Evolutionary conservation across 176 grass and related monocot species (phyloP).

Genomic region (Paspalum notatum): DNA sequence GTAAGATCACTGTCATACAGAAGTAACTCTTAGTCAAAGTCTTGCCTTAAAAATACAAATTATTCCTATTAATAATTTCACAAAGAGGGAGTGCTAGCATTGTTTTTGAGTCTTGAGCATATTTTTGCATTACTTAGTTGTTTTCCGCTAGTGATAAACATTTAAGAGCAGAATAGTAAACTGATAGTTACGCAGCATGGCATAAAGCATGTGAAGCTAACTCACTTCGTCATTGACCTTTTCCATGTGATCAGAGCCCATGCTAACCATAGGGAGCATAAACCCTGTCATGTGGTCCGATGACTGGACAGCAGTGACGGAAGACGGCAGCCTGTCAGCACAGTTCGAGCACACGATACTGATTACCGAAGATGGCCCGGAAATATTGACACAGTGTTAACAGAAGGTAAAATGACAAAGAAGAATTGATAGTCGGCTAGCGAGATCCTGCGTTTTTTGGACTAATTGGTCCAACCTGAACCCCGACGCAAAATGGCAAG

Average conservation of each 20-base stretch:
- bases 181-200: neutral
- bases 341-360: slow-evolving; percentile 94
- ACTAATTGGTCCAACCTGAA: slow-evolving; percentile 13
- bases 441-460: slow-evolving; percentile 13
- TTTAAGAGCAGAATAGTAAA: neutral
- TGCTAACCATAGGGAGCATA: slow-evolving; percentile 86
- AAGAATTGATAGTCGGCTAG: neutral
- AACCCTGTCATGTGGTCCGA: slow-evolving; percentile 79
- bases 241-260: slow-evolving; percentile 63
- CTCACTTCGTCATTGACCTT: neutral
- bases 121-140: neutral
- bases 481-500: slow-evolving; percentile 16
- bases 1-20: neutral
- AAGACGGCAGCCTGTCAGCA: slow-evolving; percentile 81
- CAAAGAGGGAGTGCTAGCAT: neutral
- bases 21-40: too few relatives aligned
- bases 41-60: too few relatives aligned
- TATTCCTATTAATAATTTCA: too few relatives aligned
- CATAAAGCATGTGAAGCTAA: slow-evolving; percentile 32
- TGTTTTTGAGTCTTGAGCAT: neutral
- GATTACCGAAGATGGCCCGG: slow-evolving; percentile 70
- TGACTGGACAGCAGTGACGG: slow-evolving; percentile 88
- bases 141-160: slow-evolving; percentile 6
- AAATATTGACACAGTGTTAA: slow-evolving; percentile 80
- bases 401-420: neutral